Base-by-base conservation (phyloP, 257 asterid species). In the Ophiorrhiza pumila region DNA sequence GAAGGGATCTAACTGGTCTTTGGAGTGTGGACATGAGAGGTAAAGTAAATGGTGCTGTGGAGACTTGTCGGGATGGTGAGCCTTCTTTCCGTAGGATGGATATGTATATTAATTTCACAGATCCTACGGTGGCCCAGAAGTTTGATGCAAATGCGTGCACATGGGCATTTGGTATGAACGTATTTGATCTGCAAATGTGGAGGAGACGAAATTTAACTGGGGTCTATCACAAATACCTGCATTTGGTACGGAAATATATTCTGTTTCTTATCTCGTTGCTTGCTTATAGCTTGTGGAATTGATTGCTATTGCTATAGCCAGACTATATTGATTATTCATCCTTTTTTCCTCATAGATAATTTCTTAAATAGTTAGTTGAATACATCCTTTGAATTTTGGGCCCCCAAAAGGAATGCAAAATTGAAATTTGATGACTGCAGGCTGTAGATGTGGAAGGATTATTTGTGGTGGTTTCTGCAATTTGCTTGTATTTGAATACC, bases 151-250 rank as follows among this genome's bases (percentile, higher is more conserved):
- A 82, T 41, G 37, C 88, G 39, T 92, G 99, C 91, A 89, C 99
- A 12, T 92, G 99, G 98, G 99, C 98, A 73, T 95, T 90, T 64
- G 99, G 99, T 69, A 76, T 95, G 95, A 95, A 95, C 80, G 50
- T 95, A 35, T 95, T 95, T 56, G 93, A 95, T 83, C 96, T 95
- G 78, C 84, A 73, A 62, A 81, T 78, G 74, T 95, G 99, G 99
- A 91, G 96, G 83, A 80, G 69, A 62, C 86, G 35, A 65, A 83
- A 86, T 69, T 66, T 95, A 80, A 91, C 91, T 43, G 83, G 78
- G 18, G 72, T 83, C 65, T 92, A 95, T 71, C 95, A 79, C 89
- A 80, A 80, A 70, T 92, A 83, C 86, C 87, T 82, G 77, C 91
- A 71, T 49, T 55, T 87, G 98, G 99, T 95, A 79, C 80, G 85